phyloP scores from a whole-genome alignment of 192 early-diverging fungal genomes.

The Entomortierella chlamydospora region DNA sequence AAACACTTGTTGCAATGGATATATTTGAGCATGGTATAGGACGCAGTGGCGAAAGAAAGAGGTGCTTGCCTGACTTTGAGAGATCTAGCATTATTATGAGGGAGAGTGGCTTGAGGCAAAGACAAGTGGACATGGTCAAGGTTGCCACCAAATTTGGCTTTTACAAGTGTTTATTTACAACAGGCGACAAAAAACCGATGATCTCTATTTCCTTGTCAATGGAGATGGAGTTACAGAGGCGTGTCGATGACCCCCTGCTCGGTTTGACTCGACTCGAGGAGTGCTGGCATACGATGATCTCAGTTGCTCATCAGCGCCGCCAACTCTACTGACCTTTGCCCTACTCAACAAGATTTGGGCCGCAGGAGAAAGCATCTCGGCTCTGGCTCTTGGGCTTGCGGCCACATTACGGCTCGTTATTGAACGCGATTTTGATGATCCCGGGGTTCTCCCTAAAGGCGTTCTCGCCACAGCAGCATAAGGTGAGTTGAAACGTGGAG shows the following conservation, averaged over 20 bases:
- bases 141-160: background rate
- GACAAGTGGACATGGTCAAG: background rate
- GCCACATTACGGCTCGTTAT: conserved; percentile 18
- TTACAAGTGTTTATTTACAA: background rate
- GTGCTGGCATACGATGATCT: conserved; percentile 50
- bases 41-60: background rate
- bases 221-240: conserved; percentile 34
- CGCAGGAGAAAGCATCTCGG: conserved; percentile 55
- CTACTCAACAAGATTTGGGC: conserved; percentile 39
- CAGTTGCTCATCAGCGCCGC: conserved; percentile 43
- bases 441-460: background rate
- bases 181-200: background rate
- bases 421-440: background rate
- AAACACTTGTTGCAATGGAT: conserved; percentile 50
- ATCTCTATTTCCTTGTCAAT: background rate
- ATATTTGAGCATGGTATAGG: conserved; percentile 21
- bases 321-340: conserved; percentile 15
- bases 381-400: conserved; percentile 37
- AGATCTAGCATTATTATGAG: no score
- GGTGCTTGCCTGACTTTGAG: no score
- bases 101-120: background rate
- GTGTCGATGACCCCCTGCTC: background rate
- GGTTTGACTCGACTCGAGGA: background rate
- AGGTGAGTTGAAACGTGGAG: conserved; percentile 30
- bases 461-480: conserved; percentile 8